Evolutionary conservation across 352 stramenopile species (phyloP).

Genomic region (Pythium plurisporium): DNA sequence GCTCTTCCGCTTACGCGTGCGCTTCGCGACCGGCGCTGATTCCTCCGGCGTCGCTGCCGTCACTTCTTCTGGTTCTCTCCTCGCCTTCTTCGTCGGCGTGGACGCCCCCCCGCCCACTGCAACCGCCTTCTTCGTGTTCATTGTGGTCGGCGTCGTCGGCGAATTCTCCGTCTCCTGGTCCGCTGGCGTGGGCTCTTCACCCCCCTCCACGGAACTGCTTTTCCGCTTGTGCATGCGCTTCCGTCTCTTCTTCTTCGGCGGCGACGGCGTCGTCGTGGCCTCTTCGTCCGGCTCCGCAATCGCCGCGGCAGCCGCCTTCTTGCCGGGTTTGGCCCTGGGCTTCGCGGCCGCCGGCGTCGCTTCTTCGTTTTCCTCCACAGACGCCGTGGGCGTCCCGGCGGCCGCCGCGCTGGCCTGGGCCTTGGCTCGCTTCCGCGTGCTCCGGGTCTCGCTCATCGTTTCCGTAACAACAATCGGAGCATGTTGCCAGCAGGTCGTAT

Average conservation of each 20-base stretch:
- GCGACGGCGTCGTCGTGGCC: neutral
- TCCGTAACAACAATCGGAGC: neutral
- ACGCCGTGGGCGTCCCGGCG: neutral
- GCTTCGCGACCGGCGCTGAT: neutral
- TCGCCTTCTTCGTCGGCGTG: neutral
- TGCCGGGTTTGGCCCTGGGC: constrained; percentile 3
- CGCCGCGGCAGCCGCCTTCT: neutral
- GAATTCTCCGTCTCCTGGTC: neutral
- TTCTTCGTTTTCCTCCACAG: neutral
- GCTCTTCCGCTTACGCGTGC: constrained; percentile 7
- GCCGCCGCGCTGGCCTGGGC: constrained; percentile 3
- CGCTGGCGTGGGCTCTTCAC: neutral
- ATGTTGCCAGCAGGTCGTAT: neutral
- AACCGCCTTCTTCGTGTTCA: neutral
- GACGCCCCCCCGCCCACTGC: neutral
- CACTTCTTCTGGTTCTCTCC: neutral
- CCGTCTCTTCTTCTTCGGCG: constrained; percentile 16
- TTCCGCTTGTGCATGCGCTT: constrained; percentile 20
- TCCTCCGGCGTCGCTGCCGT: neutral
- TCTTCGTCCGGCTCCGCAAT: neutral
- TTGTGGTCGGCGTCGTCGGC: neutral
- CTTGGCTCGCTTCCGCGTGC: constrained; percentile 5
- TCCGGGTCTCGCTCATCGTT: constrained; percentile 15
- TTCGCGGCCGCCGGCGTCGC: neutral
- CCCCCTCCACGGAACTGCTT: neutral